A percentile compares a stretch with the other conserved stretches of the same genome.
phyloP scores from a whole-genome alignment of 2,329 filamentous ascomycete species.

The Aspergillus ochraceus region DNA sequence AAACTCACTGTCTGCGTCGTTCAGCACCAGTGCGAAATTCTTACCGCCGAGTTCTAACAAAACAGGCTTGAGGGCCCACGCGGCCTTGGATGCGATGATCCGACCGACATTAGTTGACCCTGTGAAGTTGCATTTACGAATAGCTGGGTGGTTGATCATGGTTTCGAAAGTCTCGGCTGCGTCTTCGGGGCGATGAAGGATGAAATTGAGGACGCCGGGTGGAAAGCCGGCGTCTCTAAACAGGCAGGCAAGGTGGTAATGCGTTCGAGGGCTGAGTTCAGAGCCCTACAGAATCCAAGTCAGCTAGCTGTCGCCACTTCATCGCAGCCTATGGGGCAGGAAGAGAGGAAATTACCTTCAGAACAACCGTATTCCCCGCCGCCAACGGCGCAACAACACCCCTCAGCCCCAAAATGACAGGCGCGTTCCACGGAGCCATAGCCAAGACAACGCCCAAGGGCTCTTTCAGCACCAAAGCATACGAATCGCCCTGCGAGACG shows the following conservation, averaged over 20 bases:
- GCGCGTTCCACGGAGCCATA: slow-evolving; percentile 71
- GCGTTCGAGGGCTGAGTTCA: slow-evolving; percentile 33
- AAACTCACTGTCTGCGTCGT: slow-evolving; percentile 45
- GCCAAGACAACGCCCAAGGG: slow-evolving; percentile 72
- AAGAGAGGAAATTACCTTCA: slow-evolving; percentile 50
- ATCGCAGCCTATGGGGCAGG: background rate
- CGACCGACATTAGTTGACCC: slow-evolving; percentile 46
- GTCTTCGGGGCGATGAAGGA: slow-evolving; percentile 34
- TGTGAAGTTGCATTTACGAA: slow-evolving; percentile 49
- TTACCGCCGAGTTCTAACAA: slow-evolving; percentile 53
- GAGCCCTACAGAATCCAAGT: slow-evolving; percentile 17
- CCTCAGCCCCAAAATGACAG: slow-evolving; percentile 42
- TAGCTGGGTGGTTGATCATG: slow-evolving; percentile 37
- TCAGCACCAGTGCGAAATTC: slow-evolving; percentile 41
- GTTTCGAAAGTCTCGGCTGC: slow-evolving; percentile 36
- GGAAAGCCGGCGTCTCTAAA: slow-evolving; percentile 47
- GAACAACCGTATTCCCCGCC: slow-evolving; percentile 66
- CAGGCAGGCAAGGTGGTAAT: slow-evolving; percentile 35
- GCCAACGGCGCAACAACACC: slow-evolving; percentile 59
- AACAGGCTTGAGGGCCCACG: slow-evolving; percentile 45
- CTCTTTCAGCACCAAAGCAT: slow-evolving; percentile 66
- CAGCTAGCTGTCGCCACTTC: slow-evolving; percentile 14
- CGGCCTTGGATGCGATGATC: slow-evolving; percentile 41
- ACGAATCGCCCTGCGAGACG: slow-evolving; percentile 55
- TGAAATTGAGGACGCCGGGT: slow-evolving; percentile 41